Evolutionary conservation across 495 filamentous ascomycete genomes (phyloP).

Genomic region (Clavariopsis aquatica): DNA sequence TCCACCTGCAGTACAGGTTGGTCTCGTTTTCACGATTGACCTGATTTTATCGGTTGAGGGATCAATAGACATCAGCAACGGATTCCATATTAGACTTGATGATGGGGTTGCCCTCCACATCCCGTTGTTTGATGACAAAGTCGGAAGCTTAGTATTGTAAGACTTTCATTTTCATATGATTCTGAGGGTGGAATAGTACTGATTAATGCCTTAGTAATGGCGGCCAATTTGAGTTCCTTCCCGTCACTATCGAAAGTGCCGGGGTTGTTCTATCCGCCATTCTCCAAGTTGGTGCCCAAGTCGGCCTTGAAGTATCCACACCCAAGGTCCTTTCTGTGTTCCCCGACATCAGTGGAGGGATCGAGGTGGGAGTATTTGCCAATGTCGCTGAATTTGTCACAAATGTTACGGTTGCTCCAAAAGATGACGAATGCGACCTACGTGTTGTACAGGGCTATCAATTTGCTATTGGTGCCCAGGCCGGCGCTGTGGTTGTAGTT

Average conservation of each 20-base stretch:
- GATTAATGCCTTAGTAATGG: constrained; percentile 48
- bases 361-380: constrained; percentile 52
- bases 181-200: background rate
- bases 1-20: too few species aligned
- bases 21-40: constrained; percentile 51
- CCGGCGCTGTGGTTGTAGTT: constrained; percentile 54
- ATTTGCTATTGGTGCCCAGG: constrained; percentile 53
- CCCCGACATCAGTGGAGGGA: constrained; percentile 40
- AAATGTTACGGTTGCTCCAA: constrained; percentile 46
- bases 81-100: constrained; percentile 56
- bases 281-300: constrained; percentile 50
- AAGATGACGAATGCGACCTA: constrained; percentile 49
- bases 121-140: constrained; percentile 18
- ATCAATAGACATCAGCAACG: constrained; percentile 54
- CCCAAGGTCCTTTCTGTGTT: background rate
- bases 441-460: constrained; percentile 52
- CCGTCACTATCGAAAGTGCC: constrained; percentile 50
- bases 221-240: constrained; percentile 59
- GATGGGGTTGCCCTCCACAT: constrained; percentile 25
- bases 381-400: constrained; percentile 57
- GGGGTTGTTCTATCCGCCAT: constrained; percentile 47
- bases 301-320: constrained; percentile 48
- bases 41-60: constrained; percentile 52
- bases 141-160: constrained; percentile 25
- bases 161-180: background rate